Evolutionary conservation across 108 stramenopile genomes (phyloP).

Genomic region (Pinguiococcus pyrenoidosus): DNA sequence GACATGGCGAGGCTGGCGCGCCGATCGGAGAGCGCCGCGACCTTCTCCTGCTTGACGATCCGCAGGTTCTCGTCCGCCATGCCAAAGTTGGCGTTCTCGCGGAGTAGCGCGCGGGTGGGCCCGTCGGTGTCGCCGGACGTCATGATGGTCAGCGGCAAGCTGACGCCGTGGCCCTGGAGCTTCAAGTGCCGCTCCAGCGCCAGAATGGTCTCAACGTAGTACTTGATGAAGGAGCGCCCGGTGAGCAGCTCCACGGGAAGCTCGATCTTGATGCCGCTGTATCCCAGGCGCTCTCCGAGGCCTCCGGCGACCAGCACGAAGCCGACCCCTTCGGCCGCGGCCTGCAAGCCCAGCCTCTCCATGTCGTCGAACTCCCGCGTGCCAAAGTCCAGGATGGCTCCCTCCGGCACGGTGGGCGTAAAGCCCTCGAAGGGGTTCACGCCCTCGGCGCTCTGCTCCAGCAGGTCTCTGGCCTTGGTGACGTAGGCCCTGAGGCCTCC

Average conservation of each 20-base stretch:
- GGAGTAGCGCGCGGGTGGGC: constrained; percentile 64
- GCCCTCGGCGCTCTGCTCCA: constrained; percentile 68
- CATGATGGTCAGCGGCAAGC: constrained; percentile 89
- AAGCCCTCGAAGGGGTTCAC: constrained; percentile 85
- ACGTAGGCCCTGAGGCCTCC: constrained; percentile 80
- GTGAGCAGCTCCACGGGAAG: constrained; percentile 78
- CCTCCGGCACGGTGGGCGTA: constrained; percentile 73
- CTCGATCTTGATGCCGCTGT: constrained; percentile 81
- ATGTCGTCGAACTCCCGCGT: constrained; percentile 29
- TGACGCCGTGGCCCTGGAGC: background rate
- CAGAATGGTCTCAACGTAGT: constrained; percentile 74
- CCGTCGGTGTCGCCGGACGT: constrained; percentile 93
- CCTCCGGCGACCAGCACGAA: constrained; percentile 61
- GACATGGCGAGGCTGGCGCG: constrained; percentile 69
- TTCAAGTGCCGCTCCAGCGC: constrained; percentile 63
- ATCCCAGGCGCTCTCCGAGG: constrained; percentile 86
- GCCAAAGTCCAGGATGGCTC: constrained; percentile 63
- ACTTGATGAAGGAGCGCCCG: constrained; percentile 63
- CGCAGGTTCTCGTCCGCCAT: constrained; percentile 70
- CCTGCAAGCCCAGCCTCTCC: constrained; percentile 20
- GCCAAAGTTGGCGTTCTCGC: constrained; percentile 76
- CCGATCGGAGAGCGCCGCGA: constrained; percentile 73
- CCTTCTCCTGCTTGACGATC: constrained; percentile 84
- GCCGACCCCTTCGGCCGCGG: background rate
- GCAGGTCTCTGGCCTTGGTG: constrained; percentile 60